Base-by-base conservation (phyloP, 2,329 filamentous ascomycete species). In the Fusarium sp. region DNA sequence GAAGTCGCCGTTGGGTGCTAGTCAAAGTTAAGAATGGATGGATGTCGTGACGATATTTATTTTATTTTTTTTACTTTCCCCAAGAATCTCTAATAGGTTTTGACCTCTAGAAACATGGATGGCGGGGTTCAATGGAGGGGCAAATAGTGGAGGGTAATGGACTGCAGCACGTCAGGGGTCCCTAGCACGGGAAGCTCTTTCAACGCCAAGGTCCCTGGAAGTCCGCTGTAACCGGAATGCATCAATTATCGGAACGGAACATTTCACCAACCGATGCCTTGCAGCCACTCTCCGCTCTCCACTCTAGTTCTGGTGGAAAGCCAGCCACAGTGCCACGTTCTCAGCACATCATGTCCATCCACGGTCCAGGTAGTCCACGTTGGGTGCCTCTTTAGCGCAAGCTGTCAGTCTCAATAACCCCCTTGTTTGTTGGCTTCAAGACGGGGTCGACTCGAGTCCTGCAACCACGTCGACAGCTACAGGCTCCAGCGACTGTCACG, bases 41-140 rank as follows among this genome's bases (percentile, higher is more conserved):
- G 20, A 54, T 25, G 38, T 33, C 9, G 34, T 46, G 61, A 60
- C 23, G 9, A 61, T 36, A 60, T 63, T 65, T 49, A 49, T 27
- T 16, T 49, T n/a, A n/a, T 25, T 49, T 46, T 61, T 51, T 51
- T 42, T 29, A 29, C 27, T 44, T 56, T 31, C 61, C 58, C 57
- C 64, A 64, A 60, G 58, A 65, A 33, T 44, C 16, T 57, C 23
- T 38, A 65, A 31, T 18, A 10, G 49, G 49, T 11, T 53, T 46
- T 23, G 42, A 62, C 56, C 42, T 34, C 42, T 49, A 18, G 46
- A 36, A 51, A 23, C 25, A 69, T 71, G 61, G 65, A 66, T 71
- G 62, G 68, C 68, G 68, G 68, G 68, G 68, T 70, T 61, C 31
- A 23, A 62, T 60, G 33, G 68, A 70, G 68, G 68, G 68, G 68